Evolutionary conservation across 441 rosid genomes (phyloP), one percentile per base, ranked within the genome.

Genomic region (Macaranga tanarius): DNA sequence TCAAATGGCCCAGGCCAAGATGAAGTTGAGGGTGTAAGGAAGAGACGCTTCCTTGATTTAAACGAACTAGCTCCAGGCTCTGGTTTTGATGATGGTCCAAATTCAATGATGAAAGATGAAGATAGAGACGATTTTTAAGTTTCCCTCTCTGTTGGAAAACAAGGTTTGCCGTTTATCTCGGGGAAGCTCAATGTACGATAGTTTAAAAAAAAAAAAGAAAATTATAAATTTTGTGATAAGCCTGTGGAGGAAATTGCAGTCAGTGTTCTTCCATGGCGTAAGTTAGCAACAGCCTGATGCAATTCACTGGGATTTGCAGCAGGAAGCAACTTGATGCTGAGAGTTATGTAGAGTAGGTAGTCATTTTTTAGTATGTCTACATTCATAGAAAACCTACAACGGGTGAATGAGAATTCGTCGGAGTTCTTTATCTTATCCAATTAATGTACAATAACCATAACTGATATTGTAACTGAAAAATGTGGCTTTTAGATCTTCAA

Each of bases 1-100:
- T 55, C 84, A 60, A 83, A 77, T 74, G 83, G 86, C 82, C 87
- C 84, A 19, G 83, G 76, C 63, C 89, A 82, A 81, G 88, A 85
- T 73, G 95, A 89, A 83, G 90, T 22, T 51, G 90, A 81, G 31
- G 87, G 89, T 67, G 87, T 72, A 56, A 82, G 79, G 57, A 90
- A 90, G 78, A 84, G 88, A 78, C 89, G 88, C 65, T 94, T 86
- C 80, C 93, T 94, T n/a, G 99, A 94, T 89, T 77, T 94, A 72
- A 92, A 94, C 60, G 93, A 90, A 84, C 91, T 92, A 63, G 99
- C 97, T 40, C 99, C 98, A 7, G 92, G 94, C 65, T 87, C 98
- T 65, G 93, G 95, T 73, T 88, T 89, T 77, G 99, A 93, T 70
- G 98, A 92, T 71, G 89, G 92, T 80, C 91, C 93, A 65, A 88